Conservation (phyloP, 371 early-diverging fungal species). For the Mortierella sp. region DNA sequence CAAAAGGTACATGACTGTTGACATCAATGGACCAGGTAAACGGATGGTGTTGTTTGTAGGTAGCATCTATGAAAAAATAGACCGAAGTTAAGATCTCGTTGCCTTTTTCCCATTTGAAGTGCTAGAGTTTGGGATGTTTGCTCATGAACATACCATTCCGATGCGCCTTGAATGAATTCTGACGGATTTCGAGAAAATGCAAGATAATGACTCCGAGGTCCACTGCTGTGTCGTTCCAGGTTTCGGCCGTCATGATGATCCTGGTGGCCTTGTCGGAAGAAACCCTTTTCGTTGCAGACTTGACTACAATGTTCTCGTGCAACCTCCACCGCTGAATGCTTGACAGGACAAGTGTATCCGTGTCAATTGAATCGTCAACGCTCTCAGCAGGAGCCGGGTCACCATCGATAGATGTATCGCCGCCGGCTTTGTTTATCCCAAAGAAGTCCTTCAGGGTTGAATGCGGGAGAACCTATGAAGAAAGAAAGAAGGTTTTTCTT, state of each 20-base stretch:
- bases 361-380: background rate
- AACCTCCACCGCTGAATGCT: background rate
- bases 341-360: background rate
- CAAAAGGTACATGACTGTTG: background rate
- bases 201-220: background rate
- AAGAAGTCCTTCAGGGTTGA: background rate
- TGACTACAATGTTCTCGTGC: background rate
- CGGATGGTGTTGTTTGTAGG: background rate
- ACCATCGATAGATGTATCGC: background rate
- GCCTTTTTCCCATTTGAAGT: too few relatives aligned
- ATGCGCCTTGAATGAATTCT: background rate
- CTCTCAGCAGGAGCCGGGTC: background rate
- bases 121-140: background rate
- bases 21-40: background rate
- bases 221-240: background rate
- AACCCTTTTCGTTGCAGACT: background rate
- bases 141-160: background rate
- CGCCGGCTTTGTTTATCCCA: background rate
- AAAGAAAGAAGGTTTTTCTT: background rate
- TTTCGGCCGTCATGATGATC: too few relatives aligned
- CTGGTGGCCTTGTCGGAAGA: too few relatives aligned
- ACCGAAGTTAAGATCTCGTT: background rate
- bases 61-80: background rate
- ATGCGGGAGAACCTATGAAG: background rate
- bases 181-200: background rate